Evolutionary conservation across 169 alveolate genomes (phyloP), one percentile per base, ranked within the genome.

Genomic region (Plasmodium falciparum): DNA sequence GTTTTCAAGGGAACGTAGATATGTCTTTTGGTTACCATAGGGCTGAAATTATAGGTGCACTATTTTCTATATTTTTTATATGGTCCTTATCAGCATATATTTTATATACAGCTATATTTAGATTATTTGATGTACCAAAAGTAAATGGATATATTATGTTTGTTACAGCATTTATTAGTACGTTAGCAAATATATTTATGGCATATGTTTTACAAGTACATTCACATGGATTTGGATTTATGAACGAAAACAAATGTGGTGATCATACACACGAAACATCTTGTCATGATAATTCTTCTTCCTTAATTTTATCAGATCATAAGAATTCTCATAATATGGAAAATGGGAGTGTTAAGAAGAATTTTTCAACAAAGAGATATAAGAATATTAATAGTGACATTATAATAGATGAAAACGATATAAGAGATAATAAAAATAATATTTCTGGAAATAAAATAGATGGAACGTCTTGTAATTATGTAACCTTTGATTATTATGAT

Each of bases 41-140:
- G 78, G 98, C 99, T 1, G 99, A 98, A 93, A 97, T 98, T 43
- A 88, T 98, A 52, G 99, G 99, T 45, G 99, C 99, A 17, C 80
- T 97, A 15, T 93, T 97, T 45, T 95, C 98, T 70, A 96, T 98
- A 13, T 70, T 97, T 24, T 86, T 98, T 58, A 97, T 98, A 20
- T 98, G 99, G 99, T 97, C 95, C 1, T 89, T 98, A 74, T 97
- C 99, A 49, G 92, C 96, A 4, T 92, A 94, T 88, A 91, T 98
- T n/a, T 92, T 97, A 58, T 93, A 94, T 78, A 99, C 97, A 74
- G 99, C 99, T 4, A 93, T 97, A 63, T 86, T 93, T 47, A 95
- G 99, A 90, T 88, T 98, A 49, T 86, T 96, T 22, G 72, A 92
- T 8, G 97, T 98, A 13, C 89, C 93, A 20, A 86, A 56, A 13